Evolutionary conservation across 352 stramenopile species (phyloP).

Genomic region (Aphanomyces astaci): DNA sequence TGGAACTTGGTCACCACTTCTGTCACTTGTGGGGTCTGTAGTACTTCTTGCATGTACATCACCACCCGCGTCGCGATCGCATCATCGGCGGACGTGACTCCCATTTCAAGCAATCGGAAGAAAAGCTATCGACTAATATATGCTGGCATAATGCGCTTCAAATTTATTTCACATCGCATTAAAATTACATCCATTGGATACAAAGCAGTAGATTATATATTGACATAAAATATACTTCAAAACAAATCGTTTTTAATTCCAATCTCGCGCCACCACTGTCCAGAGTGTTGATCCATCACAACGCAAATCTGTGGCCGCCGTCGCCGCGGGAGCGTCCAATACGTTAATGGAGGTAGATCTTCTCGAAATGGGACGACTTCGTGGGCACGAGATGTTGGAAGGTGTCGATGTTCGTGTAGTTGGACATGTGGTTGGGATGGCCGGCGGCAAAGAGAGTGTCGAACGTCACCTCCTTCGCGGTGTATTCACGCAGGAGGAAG

Average conservation of each 20-base stretch:
- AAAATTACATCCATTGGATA: too few relatives aligned
- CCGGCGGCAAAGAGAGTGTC: constrained; percentile 56
- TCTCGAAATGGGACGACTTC: constrained; percentile 50
- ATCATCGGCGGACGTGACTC: constrained; percentile 25
- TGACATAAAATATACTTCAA: too few relatives aligned
- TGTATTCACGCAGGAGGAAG: constrained; percentile 73
- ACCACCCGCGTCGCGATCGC: constrained; percentile 49
- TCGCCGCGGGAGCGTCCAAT: neutral
- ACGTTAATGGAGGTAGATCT: constrained; percentile 38
- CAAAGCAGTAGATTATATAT: too few relatives aligned
- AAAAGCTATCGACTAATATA: neutral
- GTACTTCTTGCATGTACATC: constrained; percentile 62
- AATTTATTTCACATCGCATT: constrained; percentile 11
- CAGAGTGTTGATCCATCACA: neutral
- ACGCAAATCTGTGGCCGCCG: neutral
- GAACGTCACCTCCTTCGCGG: constrained; percentile 66
- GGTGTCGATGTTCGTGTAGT: constrained; percentile 79
- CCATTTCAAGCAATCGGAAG: neutral
- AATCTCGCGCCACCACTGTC: too few relatives aligned
- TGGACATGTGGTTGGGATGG: constrained; percentile 60
- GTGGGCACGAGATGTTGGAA: constrained; percentile 67
- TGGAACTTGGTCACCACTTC: constrained; percentile 68
- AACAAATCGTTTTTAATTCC: too few relatives aligned
- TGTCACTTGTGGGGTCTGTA: constrained; percentile 65
- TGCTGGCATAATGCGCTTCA: neutral